Base-by-base conservation (phyloP, 306 rosid species). In the Quercus variabilis region DNA sequence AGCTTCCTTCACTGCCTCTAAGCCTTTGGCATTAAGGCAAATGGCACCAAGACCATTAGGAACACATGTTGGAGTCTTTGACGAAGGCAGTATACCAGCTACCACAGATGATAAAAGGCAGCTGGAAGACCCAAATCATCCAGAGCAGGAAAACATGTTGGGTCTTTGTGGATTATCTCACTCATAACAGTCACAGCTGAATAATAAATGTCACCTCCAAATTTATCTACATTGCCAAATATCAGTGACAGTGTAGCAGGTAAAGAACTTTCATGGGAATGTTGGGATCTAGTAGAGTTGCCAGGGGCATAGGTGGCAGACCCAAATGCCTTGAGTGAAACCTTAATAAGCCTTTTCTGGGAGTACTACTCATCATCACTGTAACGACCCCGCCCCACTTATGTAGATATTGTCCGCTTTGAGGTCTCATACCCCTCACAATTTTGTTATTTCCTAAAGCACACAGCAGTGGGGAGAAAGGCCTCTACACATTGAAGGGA, bases 171-270 rank as follows among this genome's bases (percentile, higher is more conserved):
- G 85, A 94, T 94, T 62, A 92, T 91, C 89, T 94, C 99, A 86
- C 97, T 94, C 97, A 94, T 88, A 67, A 94, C 93, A 74, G 97
- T 92, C 85, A 91, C 99, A 77, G 99, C 99, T 52, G 99, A 94
- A 87, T 88, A 87, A 88, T 92, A 94, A 85, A 94, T 92, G 79
- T 94, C 97, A 43, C 99, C 99, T 64, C 99, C 99, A 85, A 94
- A 92, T 80, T 94, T 94, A 71, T 84, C 90, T 59, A 90, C 88
- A 76, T 91, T 91, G 55, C 85, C 86, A 83, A 92, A 92, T 83
- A 94, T 87, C 84, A 79, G 77, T 25, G 86, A 84, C 49, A 94
- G 78, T 55, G 96, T 94, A 33, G 88, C 91, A 76, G 95, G 97
- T 69, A 94, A 91, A 73, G 93, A 87, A 76, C 85, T 85, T 38